Evolutionary conservation across 257 asterid genomes (phyloP), one percentile per base, ranked within the genome.

Genomic region (Plectranthus barbatus): DNA sequence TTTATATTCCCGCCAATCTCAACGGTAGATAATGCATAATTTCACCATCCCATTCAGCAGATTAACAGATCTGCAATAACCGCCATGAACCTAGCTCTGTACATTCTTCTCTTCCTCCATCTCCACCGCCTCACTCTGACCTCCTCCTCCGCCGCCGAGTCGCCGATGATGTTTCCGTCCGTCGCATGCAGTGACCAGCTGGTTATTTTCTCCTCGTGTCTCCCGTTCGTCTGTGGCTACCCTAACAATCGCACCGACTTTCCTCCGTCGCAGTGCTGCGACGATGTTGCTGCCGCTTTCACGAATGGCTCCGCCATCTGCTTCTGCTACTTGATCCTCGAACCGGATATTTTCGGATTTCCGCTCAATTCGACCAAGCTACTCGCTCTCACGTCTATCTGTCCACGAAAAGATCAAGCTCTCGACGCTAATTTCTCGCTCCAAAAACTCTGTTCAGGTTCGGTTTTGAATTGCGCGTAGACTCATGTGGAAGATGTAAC

Each of bases 191-290:
- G 92, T 49, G 88, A 79, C 74, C 80, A 82, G 64, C 70, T 91
- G 60, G 90, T 86, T 24, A 18, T 69, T 4, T 86, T 91, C 77
- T 88, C 98, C 9, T 50, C 78, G 29, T 91, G 98, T 55, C 92
- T 91, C 19, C 74, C 90, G 0, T 88, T 74, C 79, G 72, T 81
- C 49, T 72, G 95, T n/a, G 68, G 56, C 13, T 60, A 71, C 53
- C 92, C 95, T 18, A 91, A 86, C 86, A 91, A 88, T 64, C 65
- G 64, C 66, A 76, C 91, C 41, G 75, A 45, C 26, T 66, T 73
- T 19, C 98, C 96, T 17, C 69, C 90, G 23, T 69, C 74, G 36
- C 78, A 79, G 63, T 91, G 98, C 72, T 91, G 98, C 69, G 66
- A 77, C 23, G 81, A 67, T 45, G 67, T 88, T 14, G 71, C 81